These are phyloP conservation scores for Penicillium sclerotiorum DNA, from an alignment of 2,329 filamentous ascomycete genomes.

Conservation along the genomic window DNA sequence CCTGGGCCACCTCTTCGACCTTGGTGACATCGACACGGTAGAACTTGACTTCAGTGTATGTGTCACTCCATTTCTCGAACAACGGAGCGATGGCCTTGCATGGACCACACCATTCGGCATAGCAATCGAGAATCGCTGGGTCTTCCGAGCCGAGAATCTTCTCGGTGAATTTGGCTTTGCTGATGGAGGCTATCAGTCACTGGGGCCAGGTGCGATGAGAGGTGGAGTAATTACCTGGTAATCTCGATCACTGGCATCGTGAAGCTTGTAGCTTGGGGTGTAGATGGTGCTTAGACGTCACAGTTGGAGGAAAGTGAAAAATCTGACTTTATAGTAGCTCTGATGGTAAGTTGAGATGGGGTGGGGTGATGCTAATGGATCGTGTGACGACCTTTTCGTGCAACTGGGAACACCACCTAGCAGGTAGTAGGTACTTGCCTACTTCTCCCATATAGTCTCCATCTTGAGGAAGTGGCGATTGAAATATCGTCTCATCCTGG, in stretches of 20 bases:
- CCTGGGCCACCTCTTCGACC: constrained; percentile 15
- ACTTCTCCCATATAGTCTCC: too few species aligned
- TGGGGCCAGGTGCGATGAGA: background rate
- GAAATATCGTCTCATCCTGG: too few species aligned
- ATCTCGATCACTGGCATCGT: constrained; percentile 15
- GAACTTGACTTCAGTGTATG: constrained; percentile 12
- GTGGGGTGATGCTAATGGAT: too few species aligned
- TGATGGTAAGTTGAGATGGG: too few species aligned
- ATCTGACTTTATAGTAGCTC: background rate
- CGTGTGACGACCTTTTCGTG: too few species aligned
- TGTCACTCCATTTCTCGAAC: constrained; percentile 11
- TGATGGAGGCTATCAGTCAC: background rate
- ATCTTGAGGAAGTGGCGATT: too few species aligned
- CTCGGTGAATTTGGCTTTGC: constrained; percentile 11
- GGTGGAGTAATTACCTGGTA: constrained; percentile 4
- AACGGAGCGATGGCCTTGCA: constrained; percentile 16
- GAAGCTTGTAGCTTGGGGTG: background rate
- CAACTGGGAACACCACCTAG: too few species aligned
- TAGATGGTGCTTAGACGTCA: background rate
- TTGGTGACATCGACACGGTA: constrained; percentile 19
- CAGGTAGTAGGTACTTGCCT: too few species aligned
- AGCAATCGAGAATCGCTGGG: constrained; percentile 16
- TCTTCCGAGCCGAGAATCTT: constrained; percentile 6
- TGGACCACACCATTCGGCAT: constrained; percentile 18
- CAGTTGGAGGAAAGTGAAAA: background rate